Evolutionary conservation across 139 green algal genomes (phyloP).

Genomic region (Dunaliella sp.): DNA sequence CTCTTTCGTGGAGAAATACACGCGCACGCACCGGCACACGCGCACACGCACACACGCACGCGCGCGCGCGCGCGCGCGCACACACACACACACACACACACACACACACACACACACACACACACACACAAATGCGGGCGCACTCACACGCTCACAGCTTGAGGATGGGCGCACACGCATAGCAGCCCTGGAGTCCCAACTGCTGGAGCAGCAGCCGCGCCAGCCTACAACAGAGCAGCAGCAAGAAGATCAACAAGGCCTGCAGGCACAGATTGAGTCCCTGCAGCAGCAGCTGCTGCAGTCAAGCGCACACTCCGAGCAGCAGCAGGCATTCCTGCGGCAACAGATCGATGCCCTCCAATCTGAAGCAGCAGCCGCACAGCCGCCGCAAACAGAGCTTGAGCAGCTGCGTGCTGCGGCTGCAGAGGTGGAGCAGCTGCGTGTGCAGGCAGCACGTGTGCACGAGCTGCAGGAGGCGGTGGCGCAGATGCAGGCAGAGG

Average conservation of each 20-base stretch:
- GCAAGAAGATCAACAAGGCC: not conserved
- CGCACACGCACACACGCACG: no score
- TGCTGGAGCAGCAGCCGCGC: not conserved
- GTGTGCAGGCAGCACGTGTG: not conserved
- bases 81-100: no score
- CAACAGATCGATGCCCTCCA: not conserved
- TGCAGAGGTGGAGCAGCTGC: not conserved
- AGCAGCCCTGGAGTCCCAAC: not conserved
- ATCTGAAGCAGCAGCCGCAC: not conserved
- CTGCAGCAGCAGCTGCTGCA: slow-evolving; percentile 12
- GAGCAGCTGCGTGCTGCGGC: no score
- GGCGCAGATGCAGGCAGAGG: not conserved
- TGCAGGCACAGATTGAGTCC: not conserved
- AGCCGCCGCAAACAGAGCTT: not conserved
- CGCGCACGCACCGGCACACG: no score
- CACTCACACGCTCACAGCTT: no score
- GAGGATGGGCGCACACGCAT: not conserved
- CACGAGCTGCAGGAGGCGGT: not conserved
- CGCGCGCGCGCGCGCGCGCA: no score
- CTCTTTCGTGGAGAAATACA: no score
- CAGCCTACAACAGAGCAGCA: not conserved
- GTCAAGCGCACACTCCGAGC: not conserved
- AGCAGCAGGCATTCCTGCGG: not conserved
- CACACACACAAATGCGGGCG: no score
- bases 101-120: no score